These are phyloP conservation scores for Oryza punctata DNA, from an alignment of 176 grass and related monocot species.

Conservation along the genomic window DNA sequence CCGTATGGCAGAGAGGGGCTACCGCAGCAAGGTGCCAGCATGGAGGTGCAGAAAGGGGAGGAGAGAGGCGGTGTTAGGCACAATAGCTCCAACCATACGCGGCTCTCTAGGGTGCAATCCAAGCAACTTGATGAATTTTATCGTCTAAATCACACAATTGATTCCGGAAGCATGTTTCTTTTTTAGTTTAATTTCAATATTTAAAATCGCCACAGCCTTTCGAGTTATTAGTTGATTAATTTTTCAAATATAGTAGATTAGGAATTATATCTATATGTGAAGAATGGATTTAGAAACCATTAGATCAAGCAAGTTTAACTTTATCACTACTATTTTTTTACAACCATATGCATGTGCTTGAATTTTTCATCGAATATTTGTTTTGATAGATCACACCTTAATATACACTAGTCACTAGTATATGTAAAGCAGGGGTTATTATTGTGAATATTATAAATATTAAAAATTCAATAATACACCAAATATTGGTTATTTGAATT, in stretches of 20 bases:
- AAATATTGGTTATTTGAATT: too few relatives aligned
- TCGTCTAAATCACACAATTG: constrained; percentile 47
- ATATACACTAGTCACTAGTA: not conserved
- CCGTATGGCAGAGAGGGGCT: constrained; percentile 37
- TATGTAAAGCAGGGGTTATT: not conserved
- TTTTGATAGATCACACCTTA: not conserved
- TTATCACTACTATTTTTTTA: not conserved
- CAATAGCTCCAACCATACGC: constrained; percentile 32
- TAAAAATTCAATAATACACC: not conserved
- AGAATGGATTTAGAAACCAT: not conserved
- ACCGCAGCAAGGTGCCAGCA: constrained; percentile 16
- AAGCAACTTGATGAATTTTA: constrained; percentile 54
- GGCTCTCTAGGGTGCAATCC: constrained; percentile 51
- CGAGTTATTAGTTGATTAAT: not conserved
- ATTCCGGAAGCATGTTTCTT: constrained; percentile 32
- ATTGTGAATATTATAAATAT: not conserved
- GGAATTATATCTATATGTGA: not conserved
- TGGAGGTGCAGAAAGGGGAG: constrained; percentile 35
- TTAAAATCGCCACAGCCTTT: not conserved
- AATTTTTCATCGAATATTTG: not conserved
- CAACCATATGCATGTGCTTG: not conserved
- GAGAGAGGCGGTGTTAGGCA: not conserved
- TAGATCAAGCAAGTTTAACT: not conserved
- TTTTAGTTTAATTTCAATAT: not conserved
- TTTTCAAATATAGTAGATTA: not conserved